Percentiles rank a stretch among this genome's conserved stretches.
phyloP scores from a whole-genome alignment of 768 basidiomycete genomes.

The Lentinula aciculospora region DNA sequence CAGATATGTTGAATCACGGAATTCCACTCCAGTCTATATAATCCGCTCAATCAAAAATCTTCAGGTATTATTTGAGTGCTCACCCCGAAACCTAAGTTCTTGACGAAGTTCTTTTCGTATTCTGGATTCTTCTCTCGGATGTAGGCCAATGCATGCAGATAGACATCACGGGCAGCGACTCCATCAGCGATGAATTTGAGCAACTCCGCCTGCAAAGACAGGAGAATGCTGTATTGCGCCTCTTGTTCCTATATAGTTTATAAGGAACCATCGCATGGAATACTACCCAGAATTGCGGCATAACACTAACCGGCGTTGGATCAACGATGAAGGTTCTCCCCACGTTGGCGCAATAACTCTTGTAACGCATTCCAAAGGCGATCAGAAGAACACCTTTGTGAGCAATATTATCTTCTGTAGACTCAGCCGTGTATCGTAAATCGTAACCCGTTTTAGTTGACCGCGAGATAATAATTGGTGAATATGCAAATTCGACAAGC shows the following conservation, averaged over 20 bases:
- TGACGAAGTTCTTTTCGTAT: slow-evolving; percentile 79
- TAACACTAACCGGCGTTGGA: slow-evolving; percentile 62
- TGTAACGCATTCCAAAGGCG: slow-evolving; percentile 86
- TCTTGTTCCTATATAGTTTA: slow-evolving; percentile 73
- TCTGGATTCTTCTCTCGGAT: slow-evolving; percentile 77
- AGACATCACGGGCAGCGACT: slow-evolving; percentile 70
- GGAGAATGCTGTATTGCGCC: slow-evolving; percentile 72
- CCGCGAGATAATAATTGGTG: slow-evolving; percentile 93
- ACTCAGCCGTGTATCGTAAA: slow-evolving; percentile 80
- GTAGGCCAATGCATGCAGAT: slow-evolving; percentile 65
- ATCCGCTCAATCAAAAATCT: not conserved
- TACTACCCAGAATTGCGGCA: not conserved
- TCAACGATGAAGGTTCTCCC: slow-evolving; percentile 95
- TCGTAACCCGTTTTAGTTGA: slow-evolving; percentile 84
- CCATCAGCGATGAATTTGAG: slow-evolving; percentile 77
- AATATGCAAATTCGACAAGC: slow-evolving; percentile 90
- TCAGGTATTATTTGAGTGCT: slow-evolving; percentile 18
- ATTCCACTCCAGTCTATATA: slow-evolving; percentile 87
- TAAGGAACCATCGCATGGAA: too few relatives aligned
- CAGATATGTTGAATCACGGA: slow-evolving; percentile 82
- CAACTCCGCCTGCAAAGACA: slow-evolving; percentile 74
- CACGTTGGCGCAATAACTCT: slow-evolving; percentile 88
- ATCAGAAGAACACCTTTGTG: slow-evolving; percentile 87
- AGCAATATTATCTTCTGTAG: slow-evolving; percentile 76
- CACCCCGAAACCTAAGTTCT: slow-evolving; percentile 88